Evolutionary conservation across 1,139 yeast genomes (phyloP).

Genomic region (Scheffersomyces stambukii): DNA sequence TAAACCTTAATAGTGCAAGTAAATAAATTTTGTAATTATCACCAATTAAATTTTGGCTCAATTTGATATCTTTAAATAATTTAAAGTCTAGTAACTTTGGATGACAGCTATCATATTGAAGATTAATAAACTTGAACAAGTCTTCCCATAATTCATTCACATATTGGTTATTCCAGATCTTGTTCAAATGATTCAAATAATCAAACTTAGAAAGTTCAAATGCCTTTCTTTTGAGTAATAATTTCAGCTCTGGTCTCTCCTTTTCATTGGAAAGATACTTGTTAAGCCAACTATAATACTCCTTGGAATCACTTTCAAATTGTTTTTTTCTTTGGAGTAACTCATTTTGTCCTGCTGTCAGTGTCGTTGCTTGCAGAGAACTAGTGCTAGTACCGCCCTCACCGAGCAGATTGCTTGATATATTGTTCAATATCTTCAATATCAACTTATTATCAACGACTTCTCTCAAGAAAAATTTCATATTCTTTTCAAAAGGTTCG

Average conservation of each 20-base stretch:
- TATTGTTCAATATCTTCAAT: conserved; percentile 9
- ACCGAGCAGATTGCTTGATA: conserved; percentile 5
- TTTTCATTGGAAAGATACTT: conserved; percentile 66
- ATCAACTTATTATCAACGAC: conserved; percentile 27
- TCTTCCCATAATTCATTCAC: conserved; percentile 38
- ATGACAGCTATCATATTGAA: conserved; percentile 13
- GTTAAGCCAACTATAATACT: conserved; percentile 71
- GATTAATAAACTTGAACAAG: conserved; percentile 32
- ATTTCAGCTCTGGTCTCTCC: conserved; percentile 58
- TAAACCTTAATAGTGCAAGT: conserved; percentile 33
- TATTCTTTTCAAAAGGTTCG: conserved; percentile 30
- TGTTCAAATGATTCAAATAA: conserved; percentile 62
- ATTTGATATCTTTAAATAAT: conserved; percentile 18
- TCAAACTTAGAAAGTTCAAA: conserved; percentile 73
- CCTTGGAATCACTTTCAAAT: conserved; percentile 71
- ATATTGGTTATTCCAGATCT: conserved; percentile 51
- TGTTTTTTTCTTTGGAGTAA: conserved; percentile 35
- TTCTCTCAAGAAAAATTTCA: conserved; percentile 26
- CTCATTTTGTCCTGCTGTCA: conserved; percentile 13
- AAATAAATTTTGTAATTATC: conserved; percentile 31
- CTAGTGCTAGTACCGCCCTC: too few relatives aligned
- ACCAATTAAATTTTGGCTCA: conserved; percentile 19
- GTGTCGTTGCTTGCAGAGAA: too few relatives aligned
- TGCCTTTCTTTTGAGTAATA: conserved; percentile 51
- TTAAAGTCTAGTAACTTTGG: conserved; percentile 17